Percentiles rank a stretch among this genome's conserved stretches.
phyloP scores from a whole-genome alignment of 768 basidiomycete genomes.

The Kwoniella newhampshirensis region DNA sequence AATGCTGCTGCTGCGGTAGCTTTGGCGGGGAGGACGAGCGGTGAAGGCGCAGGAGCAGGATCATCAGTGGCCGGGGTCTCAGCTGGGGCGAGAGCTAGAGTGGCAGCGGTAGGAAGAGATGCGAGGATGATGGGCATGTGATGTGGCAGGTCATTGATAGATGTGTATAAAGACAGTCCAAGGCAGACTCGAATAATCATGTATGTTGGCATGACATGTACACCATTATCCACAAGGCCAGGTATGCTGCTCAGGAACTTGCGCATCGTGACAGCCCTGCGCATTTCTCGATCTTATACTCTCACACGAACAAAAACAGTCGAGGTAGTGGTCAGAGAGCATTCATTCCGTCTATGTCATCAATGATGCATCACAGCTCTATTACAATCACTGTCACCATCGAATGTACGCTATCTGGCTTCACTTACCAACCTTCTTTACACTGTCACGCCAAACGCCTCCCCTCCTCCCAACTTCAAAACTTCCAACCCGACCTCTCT shows the following conservation, averaged over 20 bases:
- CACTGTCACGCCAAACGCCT: conserved; percentile 21
- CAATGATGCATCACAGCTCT: neutral
- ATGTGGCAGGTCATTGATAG: neutral
- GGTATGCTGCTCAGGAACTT: too few species aligned
- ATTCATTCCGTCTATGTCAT: neutral
- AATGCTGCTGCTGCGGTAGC: conserved; percentile 27
- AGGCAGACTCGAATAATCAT: neutral
- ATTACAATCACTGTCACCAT: neutral
- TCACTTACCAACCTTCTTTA: neutral
- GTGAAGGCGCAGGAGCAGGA: conserved; percentile 13
- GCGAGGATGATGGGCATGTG: conserved; percentile 4
- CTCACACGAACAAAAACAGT: neutral
- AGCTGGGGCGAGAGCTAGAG: conserved; percentile 18
- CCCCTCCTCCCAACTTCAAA: conserved; percentile 56
- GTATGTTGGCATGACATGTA: neutral
- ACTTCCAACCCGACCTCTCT: conserved; percentile 69
- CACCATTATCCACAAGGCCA: too few species aligned
- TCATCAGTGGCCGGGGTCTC: too few species aligned
- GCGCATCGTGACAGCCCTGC: too few species aligned
- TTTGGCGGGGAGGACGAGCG: conserved; percentile 20
- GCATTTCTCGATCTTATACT: neutral
- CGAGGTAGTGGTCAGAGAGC: neutral
- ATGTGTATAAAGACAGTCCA: neutral
- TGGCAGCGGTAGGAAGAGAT: conserved; percentile 9
- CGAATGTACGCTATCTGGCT: too few species aligned